These are phyloP conservation scores for Camillea tinctor DNA, from an alignment of 2,329 filamentous ascomycete species.

Conservation along the genomic window DNA sequence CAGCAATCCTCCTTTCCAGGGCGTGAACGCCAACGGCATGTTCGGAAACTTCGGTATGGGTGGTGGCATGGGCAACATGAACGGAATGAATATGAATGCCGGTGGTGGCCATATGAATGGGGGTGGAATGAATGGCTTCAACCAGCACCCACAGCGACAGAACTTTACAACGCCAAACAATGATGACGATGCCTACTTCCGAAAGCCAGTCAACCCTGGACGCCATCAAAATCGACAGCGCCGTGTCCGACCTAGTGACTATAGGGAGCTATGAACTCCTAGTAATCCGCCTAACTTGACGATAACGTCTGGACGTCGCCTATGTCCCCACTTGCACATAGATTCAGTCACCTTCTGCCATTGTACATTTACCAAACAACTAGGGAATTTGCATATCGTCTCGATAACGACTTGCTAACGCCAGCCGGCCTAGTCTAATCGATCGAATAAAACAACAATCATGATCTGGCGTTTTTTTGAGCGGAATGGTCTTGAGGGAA, in stretches of 20 bases:
- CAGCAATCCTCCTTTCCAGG: slow-evolving; percentile 23
- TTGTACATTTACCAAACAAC: slow-evolving; percentile 14
- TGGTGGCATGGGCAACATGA: slow-evolving; percentile 29
- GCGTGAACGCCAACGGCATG: slow-evolving; percentile 39
- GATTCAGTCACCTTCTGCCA: slow-evolving; percentile 1
- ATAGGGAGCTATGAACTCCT: slow-evolving; percentile 67
- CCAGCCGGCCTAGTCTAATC: neutral
- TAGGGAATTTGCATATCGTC: neutral
- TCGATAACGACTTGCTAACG: neutral
- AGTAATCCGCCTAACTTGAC: neutral
- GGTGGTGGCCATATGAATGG: slow-evolving; percentile 32
- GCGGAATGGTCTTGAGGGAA: neutral
- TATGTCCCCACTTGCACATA: slow-evolving; percentile 1
- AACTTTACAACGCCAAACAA: slow-evolving; percentile 55
- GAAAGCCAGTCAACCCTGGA: slow-evolving; percentile 93
- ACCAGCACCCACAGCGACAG: slow-evolving; percentile 25
- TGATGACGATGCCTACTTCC: slow-evolving; percentile 90
- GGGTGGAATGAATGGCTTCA: slow-evolving; percentile 28
- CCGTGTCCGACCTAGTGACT: slow-evolving; percentile 83
- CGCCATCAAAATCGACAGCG: slow-evolving; percentile 80
- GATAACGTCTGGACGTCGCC: neutral
- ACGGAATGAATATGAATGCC: slow-evolving; percentile 32
- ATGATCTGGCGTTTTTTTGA: neutral
- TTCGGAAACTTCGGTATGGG: slow-evolving; percentile 30
- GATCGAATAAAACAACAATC: neutral